These are phyloP conservation scores for Apodospora peruviana DNA, from an alignment of 495 filamentous ascomycete genomes.

Conservation along the genomic window DNA sequence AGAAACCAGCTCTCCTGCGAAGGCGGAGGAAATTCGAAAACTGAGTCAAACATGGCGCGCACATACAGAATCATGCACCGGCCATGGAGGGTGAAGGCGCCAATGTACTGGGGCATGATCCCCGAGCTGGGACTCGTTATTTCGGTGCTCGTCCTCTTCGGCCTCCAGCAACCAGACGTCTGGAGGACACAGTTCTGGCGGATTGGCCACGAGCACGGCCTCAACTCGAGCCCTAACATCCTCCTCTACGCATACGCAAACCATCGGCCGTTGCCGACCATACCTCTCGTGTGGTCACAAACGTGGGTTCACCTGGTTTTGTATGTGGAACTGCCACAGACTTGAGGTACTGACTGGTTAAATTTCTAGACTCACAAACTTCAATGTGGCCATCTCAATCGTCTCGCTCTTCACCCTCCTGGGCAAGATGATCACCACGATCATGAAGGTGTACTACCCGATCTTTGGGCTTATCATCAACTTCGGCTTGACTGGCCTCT, in stretches of 20 bases:
- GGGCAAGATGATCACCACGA: conserved; percentile 58
- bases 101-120: conserved; percentile 61
- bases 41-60: conserved; percentile 24
- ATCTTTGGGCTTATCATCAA: conserved; percentile 58
- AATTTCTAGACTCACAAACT: conserved; percentile 62
- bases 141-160: conserved; percentile 69
- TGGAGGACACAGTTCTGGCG: conserved; percentile 78
- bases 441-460: conserved; percentile 69
- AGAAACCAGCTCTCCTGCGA: not conserved
- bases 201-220: conserved; percentile 70
- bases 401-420: conserved; percentile 65
- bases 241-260: conserved; percentile 75
- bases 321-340: not conserved
- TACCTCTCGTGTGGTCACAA: conserved; percentile 76
- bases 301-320: conserved; percentile 54
- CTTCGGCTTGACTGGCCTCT: conserved; percentile 55
- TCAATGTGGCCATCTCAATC: conserved; percentile 77
- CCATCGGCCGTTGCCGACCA: conserved; percentile 53
- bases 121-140: conserved; percentile 66
- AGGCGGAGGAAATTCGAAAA: not conserved
- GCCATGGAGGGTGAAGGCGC: conserved; percentile 60
- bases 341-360: conserved; percentile 7
- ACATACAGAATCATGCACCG: conserved; percentile 39
- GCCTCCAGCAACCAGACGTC: conserved; percentile 71
- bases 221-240: conserved; percentile 74